Evolutionary conservation across 257 asterid genomes (phyloP).

Genomic region (Schizonepeta tenuifolia): DNA sequence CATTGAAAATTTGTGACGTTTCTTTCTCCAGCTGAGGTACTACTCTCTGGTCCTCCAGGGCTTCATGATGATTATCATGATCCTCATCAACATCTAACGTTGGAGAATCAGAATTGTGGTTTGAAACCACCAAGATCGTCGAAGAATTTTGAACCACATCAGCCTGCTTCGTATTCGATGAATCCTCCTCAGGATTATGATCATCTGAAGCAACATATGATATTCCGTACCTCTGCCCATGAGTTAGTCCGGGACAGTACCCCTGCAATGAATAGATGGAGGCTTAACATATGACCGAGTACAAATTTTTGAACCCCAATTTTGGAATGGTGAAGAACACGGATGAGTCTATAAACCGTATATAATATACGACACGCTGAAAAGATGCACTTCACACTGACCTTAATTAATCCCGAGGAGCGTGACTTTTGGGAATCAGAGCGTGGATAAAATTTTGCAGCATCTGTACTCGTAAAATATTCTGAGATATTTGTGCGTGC

Average conservation of each 20-base stretch:
- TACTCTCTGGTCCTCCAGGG: constrained; percentile 27
- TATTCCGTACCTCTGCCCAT: constrained; percentile 84
- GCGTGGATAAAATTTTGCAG: constrained; percentile 41
- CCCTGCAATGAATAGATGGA: constrained; percentile 57
- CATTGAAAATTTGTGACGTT: constrained; percentile 31
- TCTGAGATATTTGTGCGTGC: constrained; percentile 55
- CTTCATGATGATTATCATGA: constrained; percentile 36
- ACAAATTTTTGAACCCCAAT: neutral
- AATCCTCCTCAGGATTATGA: constrained; percentile 39
- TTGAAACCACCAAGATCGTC: constrained; percentile 38
- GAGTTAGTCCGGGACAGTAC: constrained; percentile 82
- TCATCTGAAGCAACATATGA: constrained; percentile 51
- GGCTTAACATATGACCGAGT: constrained; percentile 2
- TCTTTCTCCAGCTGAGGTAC: constrained; percentile 33
- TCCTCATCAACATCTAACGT: constrained; percentile 39
- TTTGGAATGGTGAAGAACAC: constrained; percentile 1
- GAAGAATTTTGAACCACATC: constrained; percentile 46
- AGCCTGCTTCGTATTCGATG: constrained; percentile 45
- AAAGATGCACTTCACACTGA: constrained; percentile 33
- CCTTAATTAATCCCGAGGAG: constrained; percentile 76
- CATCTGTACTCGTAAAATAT: constrained; percentile 36
- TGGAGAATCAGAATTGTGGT: constrained; percentile 36
- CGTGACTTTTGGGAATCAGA: constrained; percentile 44
- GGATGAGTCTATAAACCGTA: neutral
- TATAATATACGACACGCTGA: neutral